Evolutionary conservation across 352 stramenopile species (phyloP).

Genomic region (Thalassiosira exigua): DNA sequence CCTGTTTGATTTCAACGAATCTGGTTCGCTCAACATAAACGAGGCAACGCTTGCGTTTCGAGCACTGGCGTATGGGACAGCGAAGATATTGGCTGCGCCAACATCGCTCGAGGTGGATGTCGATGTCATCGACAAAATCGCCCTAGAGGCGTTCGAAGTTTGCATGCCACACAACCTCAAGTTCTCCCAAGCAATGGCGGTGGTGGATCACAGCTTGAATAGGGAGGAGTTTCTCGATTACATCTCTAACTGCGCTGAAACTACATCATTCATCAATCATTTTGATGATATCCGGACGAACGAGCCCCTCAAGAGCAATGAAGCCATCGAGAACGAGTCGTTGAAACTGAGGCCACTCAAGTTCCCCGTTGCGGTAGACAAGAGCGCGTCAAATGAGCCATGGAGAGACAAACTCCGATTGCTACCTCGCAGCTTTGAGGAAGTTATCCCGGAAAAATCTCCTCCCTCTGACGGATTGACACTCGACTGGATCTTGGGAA

Average conservation of each 20-base stretch:
- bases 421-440: constrained; percentile 7
- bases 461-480: constrained; percentile 28
- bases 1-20: constrained; percentile 55
- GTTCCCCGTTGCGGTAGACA: not conserved
- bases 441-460: not conserved
- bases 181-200: constrained; percentile 15
- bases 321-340: not conserved
- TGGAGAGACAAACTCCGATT: constrained; percentile 56
- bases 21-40: constrained; percentile 25
- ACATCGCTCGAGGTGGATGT: constrained; percentile 7
- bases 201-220: constrained; percentile 41
- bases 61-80: constrained; percentile 13
- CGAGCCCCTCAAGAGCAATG: not conserved
- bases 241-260: constrained; percentile 38
- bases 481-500: constrained; percentile 38
- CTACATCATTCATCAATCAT: constrained; percentile 20
- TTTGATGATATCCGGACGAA: constrained; percentile 20
- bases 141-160: constrained; percentile 36
- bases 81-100: constrained; percentile 16
- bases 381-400: constrained; percentile 1
- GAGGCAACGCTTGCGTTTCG: constrained; percentile 47
- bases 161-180: constrained; percentile 11
- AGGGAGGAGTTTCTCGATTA: constrained; percentile 41
- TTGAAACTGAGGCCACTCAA: constrained; percentile 10
- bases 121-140: constrained; percentile 36